phyloP scores from a whole-genome alignment of 495 filamentous ascomycete genomes.

The Penicillium paradoxum region DNA sequence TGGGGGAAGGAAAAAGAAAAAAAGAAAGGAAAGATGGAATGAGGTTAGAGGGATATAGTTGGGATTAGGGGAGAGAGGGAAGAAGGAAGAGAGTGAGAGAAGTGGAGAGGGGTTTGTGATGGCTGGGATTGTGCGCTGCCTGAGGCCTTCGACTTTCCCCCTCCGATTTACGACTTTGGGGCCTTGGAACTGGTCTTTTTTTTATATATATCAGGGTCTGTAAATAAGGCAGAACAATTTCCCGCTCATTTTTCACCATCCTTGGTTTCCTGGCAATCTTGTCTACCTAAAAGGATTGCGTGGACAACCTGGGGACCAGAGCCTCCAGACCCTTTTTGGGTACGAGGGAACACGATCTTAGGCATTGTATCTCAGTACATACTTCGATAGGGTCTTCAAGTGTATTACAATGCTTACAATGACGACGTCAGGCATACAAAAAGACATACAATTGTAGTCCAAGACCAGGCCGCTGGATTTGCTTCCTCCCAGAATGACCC shows the following conservation, averaged over 20 bases:
- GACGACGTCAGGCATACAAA: neutral
- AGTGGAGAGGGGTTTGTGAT: constrained; percentile 32
- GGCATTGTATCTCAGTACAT: neutral
- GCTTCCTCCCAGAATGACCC: neutral
- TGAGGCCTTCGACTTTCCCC: constrained; percentile 12
- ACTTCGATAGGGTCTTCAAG: neutral
- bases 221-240: constrained; percentile 15
- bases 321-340: constrained; percentile 9
- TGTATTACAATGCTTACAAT: constrained; percentile 5
- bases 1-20: constrained; percentile 28
- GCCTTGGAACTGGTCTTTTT: neutral
- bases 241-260: neutral
- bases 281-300: constrained; percentile 7
- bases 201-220: neutral
- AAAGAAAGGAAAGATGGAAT: constrained; percentile 38
- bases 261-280: neutral
- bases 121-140: constrained; percentile 30
- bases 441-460: neutral
- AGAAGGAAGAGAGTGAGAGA: constrained; percentile 34
- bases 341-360: constrained; percentile 7
- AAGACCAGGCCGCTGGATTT: neutral
- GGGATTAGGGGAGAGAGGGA: constrained; percentile 24
- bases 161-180: constrained; percentile 11
- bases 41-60: constrained; percentile 26
- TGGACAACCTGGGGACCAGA: constrained; percentile 2